Evolutionary conservation across 352 stramenopile genomes (phyloP).

Genomic region (Hyaloperonospora brassicae): DNA sequence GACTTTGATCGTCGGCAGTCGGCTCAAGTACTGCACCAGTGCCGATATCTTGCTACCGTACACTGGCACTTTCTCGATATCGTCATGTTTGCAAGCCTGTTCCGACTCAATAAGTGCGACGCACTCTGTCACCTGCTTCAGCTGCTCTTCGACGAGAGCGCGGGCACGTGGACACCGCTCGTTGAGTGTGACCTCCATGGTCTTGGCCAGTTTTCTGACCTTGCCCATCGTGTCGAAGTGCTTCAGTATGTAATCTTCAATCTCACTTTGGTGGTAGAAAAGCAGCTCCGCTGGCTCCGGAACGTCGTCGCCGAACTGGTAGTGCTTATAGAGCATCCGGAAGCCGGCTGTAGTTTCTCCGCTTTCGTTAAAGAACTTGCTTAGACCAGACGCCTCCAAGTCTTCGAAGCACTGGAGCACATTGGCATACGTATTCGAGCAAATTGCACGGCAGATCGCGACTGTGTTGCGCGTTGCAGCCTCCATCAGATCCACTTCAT

Average conservation of each 20-base stretch:
- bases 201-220: conserved; percentile 33
- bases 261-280: conserved; percentile 50
- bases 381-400: conserved; percentile 31
- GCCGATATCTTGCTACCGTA: conserved; percentile 72
- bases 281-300: conserved; percentile 56
- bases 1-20: conserved; percentile 46
- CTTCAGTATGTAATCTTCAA: conserved; percentile 64
- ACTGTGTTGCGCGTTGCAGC: conserved; percentile 56
- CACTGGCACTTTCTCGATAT: conserved; percentile 21
- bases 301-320: conserved; percentile 29
- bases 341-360: conserved; percentile 53
- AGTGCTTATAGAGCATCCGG: conserved; percentile 60
- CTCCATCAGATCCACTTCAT: conserved; percentile 53
- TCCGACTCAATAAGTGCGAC: conserved; percentile 30
- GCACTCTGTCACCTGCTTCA: conserved; percentile 44
- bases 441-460: conserved; percentile 42
- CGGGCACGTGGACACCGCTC: conserved; percentile 49
- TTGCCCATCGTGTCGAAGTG: conserved; percentile 34
- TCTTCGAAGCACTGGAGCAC: conserved; percentile 53
- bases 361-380: conserved; percentile 36
- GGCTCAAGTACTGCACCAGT: conserved; percentile 56
- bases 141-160: conserved; percentile 39
- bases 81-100: conserved; percentile 15
- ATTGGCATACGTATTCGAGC: conserved; percentile 35
- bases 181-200: conserved; percentile 55